Conservation (phyloP, 164 flowering plant species). For the Aristolochia contorta region DNA sequence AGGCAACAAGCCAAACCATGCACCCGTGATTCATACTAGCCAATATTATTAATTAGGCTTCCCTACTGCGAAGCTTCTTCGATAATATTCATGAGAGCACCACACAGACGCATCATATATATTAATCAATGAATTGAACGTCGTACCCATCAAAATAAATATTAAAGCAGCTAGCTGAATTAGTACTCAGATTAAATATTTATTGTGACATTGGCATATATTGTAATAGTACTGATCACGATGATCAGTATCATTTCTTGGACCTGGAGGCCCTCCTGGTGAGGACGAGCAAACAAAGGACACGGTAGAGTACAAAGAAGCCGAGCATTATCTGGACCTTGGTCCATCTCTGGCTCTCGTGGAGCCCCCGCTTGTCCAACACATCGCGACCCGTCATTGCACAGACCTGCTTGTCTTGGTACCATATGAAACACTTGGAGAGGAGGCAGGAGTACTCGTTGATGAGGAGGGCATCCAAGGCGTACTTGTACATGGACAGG, state of each 20-base stretch:
- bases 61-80: no score
- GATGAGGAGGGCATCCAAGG: conserved; percentile 71
- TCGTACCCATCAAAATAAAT: no score
- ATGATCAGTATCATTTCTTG: conserved; percentile 19
- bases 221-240: no score
- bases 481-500: conserved; percentile 87
- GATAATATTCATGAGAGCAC: no score
- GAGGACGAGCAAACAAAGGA: conserved; percentile 66
- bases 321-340: conserved; percentile 69
- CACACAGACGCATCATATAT: no score
- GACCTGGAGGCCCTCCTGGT: conserved; percentile 58
- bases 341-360: conserved; percentile 64
- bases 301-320: conserved; percentile 70
- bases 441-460: conserved; percentile 81
- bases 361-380: conserved; percentile 61
- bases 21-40: no score
- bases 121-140: no score
- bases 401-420: conserved; percentile 40
- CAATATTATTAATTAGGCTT: no score
- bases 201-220: no score
- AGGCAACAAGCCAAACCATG: no score
- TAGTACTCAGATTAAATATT: no score
- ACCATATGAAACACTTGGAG: conserved; percentile 66
- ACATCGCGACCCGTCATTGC: conserved; percentile 68
- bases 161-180: no score